Evolutionary conservation across 2,329 filamentous ascomycete genomes (phyloP), one percentile per base, ranked within the genome.

Genomic region (Trichoderma oligosporum): DNA sequence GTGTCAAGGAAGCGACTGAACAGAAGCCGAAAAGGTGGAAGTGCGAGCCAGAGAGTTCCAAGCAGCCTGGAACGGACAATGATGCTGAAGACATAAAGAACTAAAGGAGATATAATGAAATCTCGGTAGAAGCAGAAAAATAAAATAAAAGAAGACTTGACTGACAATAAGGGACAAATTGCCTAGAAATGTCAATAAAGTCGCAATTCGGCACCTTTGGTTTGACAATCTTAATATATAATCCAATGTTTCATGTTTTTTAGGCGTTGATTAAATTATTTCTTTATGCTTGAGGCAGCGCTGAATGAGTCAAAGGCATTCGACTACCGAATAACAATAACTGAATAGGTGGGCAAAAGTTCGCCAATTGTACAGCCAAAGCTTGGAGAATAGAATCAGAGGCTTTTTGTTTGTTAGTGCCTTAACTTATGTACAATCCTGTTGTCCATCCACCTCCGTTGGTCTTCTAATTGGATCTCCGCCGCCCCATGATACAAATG

Each of bases 361-460:
- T 41, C 18, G 12, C 12, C 20, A 12, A 41, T 22, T 41, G n/a
- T 18, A 22, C 12, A 18, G 20, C 38, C 6, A 22, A 41, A 22
- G 7, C 38, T 20, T 38, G n/a, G 36, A 38, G 31, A 12, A 35
- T 35, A 29, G 38, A 57, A 44, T 48, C 31, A 49, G 41, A 49
- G 18, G 25, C 36, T 25, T 42, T 33, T 44, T 27, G 14, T 51
- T 57, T 47, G 35, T 31, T 31, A 58, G 41, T 41, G 33, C 56
- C 56, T n/a, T 31, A 45, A 20, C 27, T 42, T 61, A 60, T 57
- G 55, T 62, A 62, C 52, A 62, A 62, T 49, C 39, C 46, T 44
- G 36, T 35, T 36, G 24, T 16, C 48, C 36, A 56, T 39, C 31
- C 46, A 6, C 24, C 33, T 51, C 33, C 16, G 16, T 46, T 39